A percentile compares a stretch with the other conserved stretches of the same genome.
Evolutionary conservation across 176 grass and related monocot species (phyloP).

Genomic region (Ananas comosus): DNA sequence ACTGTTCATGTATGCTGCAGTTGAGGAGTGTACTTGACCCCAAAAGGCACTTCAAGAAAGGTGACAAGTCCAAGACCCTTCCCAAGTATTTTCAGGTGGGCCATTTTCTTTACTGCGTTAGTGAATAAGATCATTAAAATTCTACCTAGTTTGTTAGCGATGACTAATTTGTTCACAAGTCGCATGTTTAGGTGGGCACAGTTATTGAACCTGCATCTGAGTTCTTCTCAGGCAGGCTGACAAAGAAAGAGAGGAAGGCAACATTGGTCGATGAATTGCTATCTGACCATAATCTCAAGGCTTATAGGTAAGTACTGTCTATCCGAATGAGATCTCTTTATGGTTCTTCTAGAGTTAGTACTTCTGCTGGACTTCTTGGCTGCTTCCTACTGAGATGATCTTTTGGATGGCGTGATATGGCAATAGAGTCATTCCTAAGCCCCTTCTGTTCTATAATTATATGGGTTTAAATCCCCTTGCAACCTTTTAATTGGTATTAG

Average conservation of each 20-base stretch:
- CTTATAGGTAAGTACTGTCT: slow-evolving; percentile 56
- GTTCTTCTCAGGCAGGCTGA: slow-evolving; percentile 78
- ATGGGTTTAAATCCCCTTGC: too few relatives aligned
- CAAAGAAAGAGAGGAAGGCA: slow-evolving; percentile 64
- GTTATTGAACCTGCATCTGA: slow-evolving; percentile 70
- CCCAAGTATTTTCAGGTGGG: slow-evolving; percentile 85
- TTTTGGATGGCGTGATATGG: too few relatives aligned
- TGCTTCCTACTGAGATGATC: background rate
- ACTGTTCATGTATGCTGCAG: slow-evolving; percentile 31
- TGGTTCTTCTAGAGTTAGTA: background rate
- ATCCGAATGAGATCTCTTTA: background rate
- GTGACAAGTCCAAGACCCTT: slow-evolving; percentile 59
- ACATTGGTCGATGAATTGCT: slow-evolving; percentile 67
- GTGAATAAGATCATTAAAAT: background rate
- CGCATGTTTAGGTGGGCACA: slow-evolving; percentile 58
- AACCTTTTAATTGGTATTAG: too few relatives aligned
- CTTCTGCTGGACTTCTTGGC: background rate
- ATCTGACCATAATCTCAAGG: slow-evolving; percentile 53
- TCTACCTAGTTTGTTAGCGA: background rate
- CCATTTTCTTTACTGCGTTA: background rate
- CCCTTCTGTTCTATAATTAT: too few relatives aligned
- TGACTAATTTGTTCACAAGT: slow-evolving; percentile 14
- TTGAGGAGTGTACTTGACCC: slow-evolving; percentile 83
- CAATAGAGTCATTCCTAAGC: background rate
- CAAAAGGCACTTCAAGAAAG: slow-evolving; percentile 88